Conservation (phyloP, 306 rosid species). For the Citrullus mucosospermus region DNA sequence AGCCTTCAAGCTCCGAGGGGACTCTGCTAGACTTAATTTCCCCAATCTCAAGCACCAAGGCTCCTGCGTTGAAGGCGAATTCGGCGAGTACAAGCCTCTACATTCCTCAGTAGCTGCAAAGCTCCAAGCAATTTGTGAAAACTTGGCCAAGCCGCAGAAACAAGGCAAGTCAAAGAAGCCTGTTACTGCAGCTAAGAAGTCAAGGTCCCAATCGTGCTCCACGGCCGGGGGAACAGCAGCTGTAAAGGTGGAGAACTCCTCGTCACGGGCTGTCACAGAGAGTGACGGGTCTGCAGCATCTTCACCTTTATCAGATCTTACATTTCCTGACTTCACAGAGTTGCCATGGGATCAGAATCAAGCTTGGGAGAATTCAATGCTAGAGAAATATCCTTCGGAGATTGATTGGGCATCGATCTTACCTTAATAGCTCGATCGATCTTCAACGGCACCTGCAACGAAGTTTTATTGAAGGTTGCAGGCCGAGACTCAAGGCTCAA, state of each 20-base stretch:
- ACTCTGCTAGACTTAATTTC: conserved; percentile 87
- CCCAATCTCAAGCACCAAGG: conserved; percentile 68
- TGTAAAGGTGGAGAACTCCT: conserved; percentile 29
- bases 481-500: conserved; percentile 10
- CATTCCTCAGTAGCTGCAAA: conserved; percentile 89
- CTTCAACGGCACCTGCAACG: conserved; percentile 38
- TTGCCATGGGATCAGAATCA: conserved; percentile 52
- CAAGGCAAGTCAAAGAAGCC: conserved; percentile 45
- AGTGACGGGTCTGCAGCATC: conserved; percentile 75
- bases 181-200: neutral
- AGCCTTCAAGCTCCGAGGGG: conserved; percentile 92
- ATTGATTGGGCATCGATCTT: conserved; percentile 85
- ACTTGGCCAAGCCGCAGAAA: conserved; percentile 55
- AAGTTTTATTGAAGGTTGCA: conserved; percentile 63
- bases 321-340: conserved; percentile 44
- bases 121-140: conserved; percentile 84
- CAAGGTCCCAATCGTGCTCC: conserved; percentile 1
- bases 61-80: conserved; percentile 33
- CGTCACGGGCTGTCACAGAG: conserved; percentile 9
- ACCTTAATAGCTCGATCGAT: neutral
- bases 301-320: conserved; percentile 69
- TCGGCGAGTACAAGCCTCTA: conserved; percentile 71
- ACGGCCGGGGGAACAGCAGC: neutral
- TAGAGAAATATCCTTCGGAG: conserved; percentile 80
- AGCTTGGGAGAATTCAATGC: conserved; percentile 30